Conservation (phyloP, 164 flowering plant genomes). For the Buxus sempervirens region DNA sequence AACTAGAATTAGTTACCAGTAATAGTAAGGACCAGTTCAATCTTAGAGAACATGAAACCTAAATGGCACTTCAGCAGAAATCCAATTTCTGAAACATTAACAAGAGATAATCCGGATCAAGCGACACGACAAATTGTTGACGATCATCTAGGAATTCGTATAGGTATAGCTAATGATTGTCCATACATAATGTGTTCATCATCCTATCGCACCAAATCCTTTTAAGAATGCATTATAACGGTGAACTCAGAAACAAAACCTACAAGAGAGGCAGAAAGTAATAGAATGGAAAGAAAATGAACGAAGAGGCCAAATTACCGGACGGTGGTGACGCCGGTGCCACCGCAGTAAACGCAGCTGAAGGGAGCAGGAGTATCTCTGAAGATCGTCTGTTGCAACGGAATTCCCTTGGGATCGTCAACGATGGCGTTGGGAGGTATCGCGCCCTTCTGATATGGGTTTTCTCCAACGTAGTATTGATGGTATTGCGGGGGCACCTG, state of each 20-base stretch:
- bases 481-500: constrained; percentile 14
- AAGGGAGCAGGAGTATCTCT: constrained; percentile 92
- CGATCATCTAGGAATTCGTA: background rate
- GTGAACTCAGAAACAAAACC: background rate
- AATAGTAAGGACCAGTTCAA: background rate
- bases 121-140: background rate
- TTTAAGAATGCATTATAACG: too few species aligned
- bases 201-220: too few species aligned
- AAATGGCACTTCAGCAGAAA: background rate
- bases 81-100: background rate
- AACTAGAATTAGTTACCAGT: too few species aligned
- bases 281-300: background rate
- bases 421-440: constrained; percentile 74
- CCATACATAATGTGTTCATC: too few species aligned
- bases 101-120: background rate
- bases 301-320: constrained; percentile 33
- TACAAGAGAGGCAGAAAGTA: background rate
- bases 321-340: constrained; percentile 54
- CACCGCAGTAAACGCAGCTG: constrained; percentile 62
- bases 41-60: background rate
- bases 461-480: constrained; percentile 33
- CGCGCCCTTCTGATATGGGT: constrained; percentile 60
- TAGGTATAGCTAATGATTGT: too few species aligned
- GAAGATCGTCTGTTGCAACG: constrained; percentile 82
- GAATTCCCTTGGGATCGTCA: constrained; percentile 77